phyloP scores from a whole-genome alignment of 768 basidiomycete genomes.

The Sarcomyxa edulis region DNA sequence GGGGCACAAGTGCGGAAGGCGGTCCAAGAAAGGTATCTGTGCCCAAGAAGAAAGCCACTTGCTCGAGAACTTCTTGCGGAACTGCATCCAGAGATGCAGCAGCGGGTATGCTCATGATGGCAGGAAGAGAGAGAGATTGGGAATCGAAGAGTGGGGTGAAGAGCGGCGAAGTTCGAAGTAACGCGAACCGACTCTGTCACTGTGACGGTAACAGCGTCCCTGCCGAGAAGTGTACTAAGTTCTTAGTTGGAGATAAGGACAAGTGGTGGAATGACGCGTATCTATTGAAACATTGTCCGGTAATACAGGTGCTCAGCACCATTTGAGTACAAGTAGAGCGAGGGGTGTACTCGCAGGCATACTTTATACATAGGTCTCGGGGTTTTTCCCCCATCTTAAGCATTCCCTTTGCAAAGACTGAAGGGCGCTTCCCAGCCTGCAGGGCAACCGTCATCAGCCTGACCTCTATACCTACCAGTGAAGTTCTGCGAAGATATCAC shows the following conservation, averaged over 20 bases:
- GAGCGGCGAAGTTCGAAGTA: background rate
- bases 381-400: background rate
- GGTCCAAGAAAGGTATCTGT: constrained; percentile 52
- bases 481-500: constrained; percentile 48
- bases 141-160: background rate
- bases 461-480: constrained; percentile 40
- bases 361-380: too few relatives aligned
- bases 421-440: constrained; percentile 50
- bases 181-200: too few relatives aligned
- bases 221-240: constrained; percentile 3
- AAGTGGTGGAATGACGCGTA: too few relatives aligned
- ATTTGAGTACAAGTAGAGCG: too few relatives aligned
- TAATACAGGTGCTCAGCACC: too few relatives aligned
- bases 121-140: background rate
- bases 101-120: constrained; percentile 16
- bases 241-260: constrained; percentile 2
- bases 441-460: constrained; percentile 24
- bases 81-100: constrained; percentile 38
- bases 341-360: too few relatives aligned
- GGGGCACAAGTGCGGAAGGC: constrained; percentile 49
- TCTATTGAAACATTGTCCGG: too few relatives aligned
- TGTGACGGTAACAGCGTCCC: background rate
- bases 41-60: constrained; percentile 64
- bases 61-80: constrained; percentile 76
- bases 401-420: constrained; percentile 34